These are phyloP conservation scores for Tolypocladium tropicale DNA, from an alignment of 2,329 filamentous ascomycete genomes.

Conservation along the genomic window DNA sequence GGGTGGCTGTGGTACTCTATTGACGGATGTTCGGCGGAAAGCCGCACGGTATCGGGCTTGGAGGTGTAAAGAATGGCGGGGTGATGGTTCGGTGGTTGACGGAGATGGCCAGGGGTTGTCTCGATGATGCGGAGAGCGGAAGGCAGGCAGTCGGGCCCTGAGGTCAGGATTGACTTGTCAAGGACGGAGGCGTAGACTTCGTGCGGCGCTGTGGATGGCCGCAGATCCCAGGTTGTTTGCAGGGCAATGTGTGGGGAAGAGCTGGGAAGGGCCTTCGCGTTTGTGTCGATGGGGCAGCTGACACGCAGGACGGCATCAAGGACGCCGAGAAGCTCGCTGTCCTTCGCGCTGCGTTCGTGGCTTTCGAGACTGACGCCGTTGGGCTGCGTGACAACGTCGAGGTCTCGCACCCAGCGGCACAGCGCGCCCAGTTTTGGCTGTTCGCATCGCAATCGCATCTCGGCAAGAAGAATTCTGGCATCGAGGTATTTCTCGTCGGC, in stretches of 20 bases:
- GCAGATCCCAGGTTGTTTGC: conserved; percentile 51
- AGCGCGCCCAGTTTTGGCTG: conserved; percentile 58
- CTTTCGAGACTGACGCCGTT: conserved; percentile 23
- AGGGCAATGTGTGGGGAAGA: conserved; percentile 41
- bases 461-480: conserved; percentile 54
- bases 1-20: conserved; percentile 51
- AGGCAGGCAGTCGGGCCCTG: conserved; percentile 28
- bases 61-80: conserved; percentile 56
- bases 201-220: conserved; percentile 27
- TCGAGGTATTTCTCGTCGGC: conserved; percentile 56
- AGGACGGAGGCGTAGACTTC: conserved; percentile 47
- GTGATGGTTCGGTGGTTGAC: conserved; percentile 60
- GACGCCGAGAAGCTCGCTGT: conserved; percentile 47
- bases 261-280: conserved; percentile 15
- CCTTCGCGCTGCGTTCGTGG: conserved; percentile 29
- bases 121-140: conserved; percentile 40
- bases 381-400: conserved; percentile 54
- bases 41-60: conserved; percentile 41
- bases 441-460: conserved; percentile 59
- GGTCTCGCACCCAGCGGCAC: conserved; percentile 62
- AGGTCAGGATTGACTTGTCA: conserved; percentile 42
- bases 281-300: conserved; percentile 49
- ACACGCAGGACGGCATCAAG: conserved; percentile 55
- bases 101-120: conserved; percentile 44
- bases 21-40: conserved; percentile 31